phyloP scores from a whole-genome alignment of 225 moss, liverwort and hornwort genomes.

The Anthoceros angustus region DNA sequence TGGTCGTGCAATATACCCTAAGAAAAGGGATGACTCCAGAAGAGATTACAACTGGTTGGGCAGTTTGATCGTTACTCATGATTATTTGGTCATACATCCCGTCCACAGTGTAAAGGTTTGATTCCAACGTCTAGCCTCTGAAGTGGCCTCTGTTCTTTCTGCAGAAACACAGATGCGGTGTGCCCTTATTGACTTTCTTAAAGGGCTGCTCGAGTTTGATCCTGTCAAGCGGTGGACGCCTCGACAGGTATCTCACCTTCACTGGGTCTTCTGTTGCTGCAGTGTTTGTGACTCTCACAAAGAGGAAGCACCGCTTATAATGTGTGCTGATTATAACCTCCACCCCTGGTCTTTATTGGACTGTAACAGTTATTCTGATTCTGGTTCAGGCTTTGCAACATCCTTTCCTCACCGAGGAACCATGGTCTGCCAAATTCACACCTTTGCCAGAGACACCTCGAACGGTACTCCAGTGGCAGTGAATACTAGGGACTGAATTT shows the following conservation, averaged over 20 bases:
- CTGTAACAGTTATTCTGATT: not conserved
- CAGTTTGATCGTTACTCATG: not conserved
- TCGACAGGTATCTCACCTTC: constrained; percentile 36
- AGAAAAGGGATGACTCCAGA: constrained; percentile 27
- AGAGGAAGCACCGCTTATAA: not conserved
- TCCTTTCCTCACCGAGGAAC: constrained; percentile 55
- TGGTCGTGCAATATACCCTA: constrained; percentile 46
- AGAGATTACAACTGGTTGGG: constrained; percentile 42
- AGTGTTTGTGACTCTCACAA: not conserved
- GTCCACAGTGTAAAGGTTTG: not conserved
- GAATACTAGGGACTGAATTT: not conserved
- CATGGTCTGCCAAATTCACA: constrained; percentile 37
- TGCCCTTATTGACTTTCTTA: constrained; percentile 63
- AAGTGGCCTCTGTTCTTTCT: not conserved
- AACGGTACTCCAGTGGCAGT: constrained; percentile 19
- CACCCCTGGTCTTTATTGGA: not conserved
- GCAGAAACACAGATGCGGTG: constrained; percentile 43
- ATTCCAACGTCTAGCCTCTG: not conserved
- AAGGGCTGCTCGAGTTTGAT: constrained; percentile 71
- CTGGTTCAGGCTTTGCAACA: constrained; percentile 53
- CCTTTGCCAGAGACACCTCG: constrained; percentile 46
- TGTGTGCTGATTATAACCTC: not conserved
- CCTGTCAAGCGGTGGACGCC: constrained; percentile 80
- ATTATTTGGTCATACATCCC: not conserved
- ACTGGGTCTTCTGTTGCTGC: not conserved